Evolutionary conservation across 352 stramenopile species (phyloP).

Genomic region (Pythium scleroteichum): DNA sequence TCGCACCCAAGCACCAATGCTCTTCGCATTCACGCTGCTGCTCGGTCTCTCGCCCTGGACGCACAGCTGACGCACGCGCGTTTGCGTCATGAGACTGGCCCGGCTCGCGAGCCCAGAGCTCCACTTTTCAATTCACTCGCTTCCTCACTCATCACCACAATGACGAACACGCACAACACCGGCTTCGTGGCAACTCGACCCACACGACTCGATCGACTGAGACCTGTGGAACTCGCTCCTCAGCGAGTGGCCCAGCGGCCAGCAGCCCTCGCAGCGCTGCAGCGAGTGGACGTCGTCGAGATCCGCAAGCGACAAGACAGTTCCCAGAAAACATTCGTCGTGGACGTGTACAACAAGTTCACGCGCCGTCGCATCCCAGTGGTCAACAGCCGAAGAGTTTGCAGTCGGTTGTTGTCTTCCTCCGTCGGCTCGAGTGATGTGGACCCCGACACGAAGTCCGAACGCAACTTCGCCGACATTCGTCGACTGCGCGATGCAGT

Average conservation of each 20-base stretch:
- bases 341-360: conserved; percentile 12
- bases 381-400: conserved; percentile 1
- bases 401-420: not conserved
- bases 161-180: not conserved
- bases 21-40: no score
- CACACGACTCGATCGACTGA: conserved; percentile 2
- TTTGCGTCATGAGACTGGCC: no score
- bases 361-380: conserved; percentile 20
- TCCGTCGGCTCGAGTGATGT: not conserved
- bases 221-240: conserved; percentile 1
- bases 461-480: conserved; percentile 10
- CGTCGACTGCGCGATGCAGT: conserved; percentile 22
- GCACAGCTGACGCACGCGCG: no score
- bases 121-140: not conserved
- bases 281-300: conserved; percentile 17
- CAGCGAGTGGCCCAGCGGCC: conserved; percentile 14
- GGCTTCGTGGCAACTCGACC: not conserved
- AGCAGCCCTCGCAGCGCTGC: conserved; percentile 6
- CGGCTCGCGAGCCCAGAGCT: not conserved
- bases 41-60: no score
- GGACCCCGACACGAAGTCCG: conserved; percentile 2
- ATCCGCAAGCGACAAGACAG: not conserved
- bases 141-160: not conserved
- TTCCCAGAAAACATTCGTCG: not conserved
- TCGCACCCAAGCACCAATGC: not conserved